Conservation (phyloP, 257 asterid species). For the Rehmannia glutinosa region DNA sequence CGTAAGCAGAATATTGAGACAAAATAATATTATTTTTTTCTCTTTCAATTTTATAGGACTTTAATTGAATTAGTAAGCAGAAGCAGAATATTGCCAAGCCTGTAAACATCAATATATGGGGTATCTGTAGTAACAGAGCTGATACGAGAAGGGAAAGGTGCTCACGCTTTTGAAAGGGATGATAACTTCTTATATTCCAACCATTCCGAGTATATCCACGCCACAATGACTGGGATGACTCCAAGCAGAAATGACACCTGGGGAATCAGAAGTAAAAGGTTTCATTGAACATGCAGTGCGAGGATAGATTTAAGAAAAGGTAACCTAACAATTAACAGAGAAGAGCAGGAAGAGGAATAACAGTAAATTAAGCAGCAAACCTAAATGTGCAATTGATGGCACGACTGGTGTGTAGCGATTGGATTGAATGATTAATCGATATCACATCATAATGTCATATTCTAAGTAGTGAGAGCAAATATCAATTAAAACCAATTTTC, state of each 20-base stretch:
- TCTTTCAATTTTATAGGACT: background rate
- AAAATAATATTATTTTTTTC: background rate
- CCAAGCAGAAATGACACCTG: conserved; percentile 92
- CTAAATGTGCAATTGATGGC: background rate
- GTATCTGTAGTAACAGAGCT: conserved; percentile 11
- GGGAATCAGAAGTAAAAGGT: conserved; percentile 20
- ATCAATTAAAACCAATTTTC: background rate
- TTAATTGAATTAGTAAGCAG: conserved; percentile 3
- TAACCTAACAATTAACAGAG: background rate
- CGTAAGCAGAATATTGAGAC: conserved; percentile 9
- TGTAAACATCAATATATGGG: background rate
- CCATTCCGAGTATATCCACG: conserved; percentile 82
- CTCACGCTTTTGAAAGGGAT: conserved; percentile 57
- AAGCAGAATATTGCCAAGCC: background rate
- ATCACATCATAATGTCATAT: background rate
- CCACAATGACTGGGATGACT: conserved; percentile 52
- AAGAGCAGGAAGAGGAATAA: background rate
- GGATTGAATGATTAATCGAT: background rate
- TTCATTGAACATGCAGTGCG: background rate
- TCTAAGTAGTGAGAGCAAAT: background rate
- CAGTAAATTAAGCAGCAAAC: background rate
- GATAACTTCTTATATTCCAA: conserved; percentile 56
- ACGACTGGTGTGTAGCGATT: background rate
- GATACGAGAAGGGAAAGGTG: conserved; percentile 3
- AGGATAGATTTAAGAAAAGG: background rate